Base-by-base conservation (phyloP, 352 stramenopile genomes). In the Blastocystis sp. region DNA sequence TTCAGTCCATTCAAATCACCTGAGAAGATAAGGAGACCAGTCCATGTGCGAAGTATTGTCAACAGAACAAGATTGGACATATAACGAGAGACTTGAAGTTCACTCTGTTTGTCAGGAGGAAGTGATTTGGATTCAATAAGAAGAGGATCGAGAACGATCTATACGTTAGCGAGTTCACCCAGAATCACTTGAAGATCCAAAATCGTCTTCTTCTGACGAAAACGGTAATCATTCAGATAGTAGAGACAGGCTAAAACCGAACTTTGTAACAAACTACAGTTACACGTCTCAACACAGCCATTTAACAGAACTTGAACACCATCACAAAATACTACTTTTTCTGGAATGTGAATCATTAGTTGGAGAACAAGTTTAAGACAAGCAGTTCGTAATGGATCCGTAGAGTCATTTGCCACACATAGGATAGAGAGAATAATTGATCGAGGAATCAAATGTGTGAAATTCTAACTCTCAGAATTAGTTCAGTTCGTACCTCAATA, bases 131-230 rank as follows among this genome's bases (percentile, higher is more conserved):
- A 83, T 27, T 83, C 71, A 1, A 83, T 27, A 11, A 83, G 49
- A 2, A 83, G 29, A 9, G 71, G 71, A n/a, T 83, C 46, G 46
- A 83, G 43, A 51, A 74, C 51, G 24, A 74, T 37, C 63, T 69
- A 69, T 1, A 3, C 3, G 32, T 69, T 3, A 65, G 24, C 5
- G 9, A 9, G 9, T n/a, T 9, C 16, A 32, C 16, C 11, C 1
- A 37, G 29, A 27, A 56, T 61, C 19, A 56, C 46, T 56, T 83
- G 71, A n/a, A 83, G 71, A 63, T 83, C 71, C n/a, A 83, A 49
- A 83, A 83, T 83, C 42, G 71, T 83, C 37, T 83, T 83, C 71
- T 83, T 83, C 49, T 83, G 71, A n/a, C 71, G 71, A 56, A 66
- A 83, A 12, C 42, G 39, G 19, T 29, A 39, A 32, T 35, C 58